Base-by-base conservation (phyloP, 805 yeast genomes). In the Saccharomycopsis selenospora region DNA sequence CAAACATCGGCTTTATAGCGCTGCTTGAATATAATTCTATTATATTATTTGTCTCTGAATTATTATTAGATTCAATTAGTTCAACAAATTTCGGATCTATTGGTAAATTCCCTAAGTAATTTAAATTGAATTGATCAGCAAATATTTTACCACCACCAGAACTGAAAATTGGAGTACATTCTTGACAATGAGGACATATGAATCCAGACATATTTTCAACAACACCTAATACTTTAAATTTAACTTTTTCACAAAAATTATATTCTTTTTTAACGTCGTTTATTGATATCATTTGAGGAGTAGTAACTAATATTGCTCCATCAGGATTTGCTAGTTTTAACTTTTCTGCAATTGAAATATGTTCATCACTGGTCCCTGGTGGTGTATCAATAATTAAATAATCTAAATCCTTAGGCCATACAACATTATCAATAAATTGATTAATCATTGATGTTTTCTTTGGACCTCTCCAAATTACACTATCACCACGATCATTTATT, bases 391-490 rank as follows among this genome's bases (percentile, higher is more conserved):
- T 84, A 13, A 93, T 75, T 56, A 93, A 70, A 59, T 85, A 93
- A 63, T 93, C 97, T 58, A 82, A 79, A 38, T 49, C 53, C 17
- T 46, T 26, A 7, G 55, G 55, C 99, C 99, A 93, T 25, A 77
- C 77, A 1, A 91, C 96, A 62, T 93, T 98, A 52, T 79, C 77
- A 38, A 95, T 70, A 61, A 93, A 91, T 66, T 93, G 99, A 53
- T 90, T 76, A 30, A 93, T 85, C 98, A 93, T 93, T 11, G 97
- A 96, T 0, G 97, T 90, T 62, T 95, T 93, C 66, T 91, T 89
- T 2, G 99, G 99, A 0, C 99, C 99, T 60, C 98, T 73, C 99
- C 99, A 93, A 7, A 93, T 97, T 14, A 93, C 93, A 23, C 95
- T 80, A 58, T 84, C 86, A 24, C 95, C 95, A 53, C 98, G 66